Conservation (phyloP, 495 filamentous ascomycete species). For the Saxophila tyrrhenica region DNA sequence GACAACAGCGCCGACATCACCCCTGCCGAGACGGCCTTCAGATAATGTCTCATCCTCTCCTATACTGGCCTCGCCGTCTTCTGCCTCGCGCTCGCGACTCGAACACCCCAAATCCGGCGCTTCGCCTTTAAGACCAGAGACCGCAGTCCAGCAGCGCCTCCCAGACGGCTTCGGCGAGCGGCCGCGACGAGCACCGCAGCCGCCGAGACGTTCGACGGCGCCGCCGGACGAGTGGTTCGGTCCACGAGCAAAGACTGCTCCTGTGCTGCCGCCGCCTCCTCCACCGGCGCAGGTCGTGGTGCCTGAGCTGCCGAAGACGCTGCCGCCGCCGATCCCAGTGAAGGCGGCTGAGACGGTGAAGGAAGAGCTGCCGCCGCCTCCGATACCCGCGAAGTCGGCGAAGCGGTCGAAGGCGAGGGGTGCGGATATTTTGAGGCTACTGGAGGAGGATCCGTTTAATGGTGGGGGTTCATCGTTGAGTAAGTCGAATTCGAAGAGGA, state of each 20-base stretch:
- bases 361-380: constrained; percentile 2
- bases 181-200: constrained; percentile 9
- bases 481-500: neutral
- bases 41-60: neutral
- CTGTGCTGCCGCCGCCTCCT: neutral
- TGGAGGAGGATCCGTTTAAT: neutral
- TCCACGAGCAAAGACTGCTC: neutral
- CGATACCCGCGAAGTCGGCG: constrained; percentile 3
- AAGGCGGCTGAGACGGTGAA: neutral
- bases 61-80: neutral
- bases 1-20: neutral
- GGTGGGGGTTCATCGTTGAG: neutral
- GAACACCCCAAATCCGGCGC: neutral
- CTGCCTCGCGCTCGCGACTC: neutral
- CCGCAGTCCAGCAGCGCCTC: neutral
- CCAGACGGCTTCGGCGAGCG: neutral
- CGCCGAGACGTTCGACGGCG: constrained; percentile 4
- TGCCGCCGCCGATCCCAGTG: neutral
- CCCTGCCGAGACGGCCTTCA: neutral
- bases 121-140: neutral
- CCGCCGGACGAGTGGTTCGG: neutral
- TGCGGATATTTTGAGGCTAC: neutral
- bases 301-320: neutral
- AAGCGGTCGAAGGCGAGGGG: neutral
- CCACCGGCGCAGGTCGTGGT: neutral